Evolutionary conservation across 108 stramenopile species (phyloP), one percentile per base, ranked within the genome.

Genomic region (Skeletonema menzelii): DNA sequence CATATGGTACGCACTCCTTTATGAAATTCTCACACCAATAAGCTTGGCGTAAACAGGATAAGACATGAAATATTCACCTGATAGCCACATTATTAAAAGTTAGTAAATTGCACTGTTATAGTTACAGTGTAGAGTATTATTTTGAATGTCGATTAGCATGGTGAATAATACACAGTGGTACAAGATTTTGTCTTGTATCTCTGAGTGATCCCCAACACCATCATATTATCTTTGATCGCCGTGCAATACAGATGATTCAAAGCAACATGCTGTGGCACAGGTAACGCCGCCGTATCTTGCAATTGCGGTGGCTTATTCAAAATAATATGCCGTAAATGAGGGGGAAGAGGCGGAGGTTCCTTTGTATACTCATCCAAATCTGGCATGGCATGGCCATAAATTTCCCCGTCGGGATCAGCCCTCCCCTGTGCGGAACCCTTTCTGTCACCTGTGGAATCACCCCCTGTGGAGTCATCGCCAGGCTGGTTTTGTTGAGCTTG

Each of bases 291-390:
- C 19, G 97, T 93, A 83, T 99, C 97, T 55, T 89, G 86, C 59
- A 91, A 65, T 71, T 92, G 91, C 5, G 95, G 92, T 6, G 93
- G 92, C 67, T 98, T 98, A 78, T 99, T 99, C 65, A 99, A 84
- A 74, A 98, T 97, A 59, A 99, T 98, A 79, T 98, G 98, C 12
- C 98, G 78, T 79, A 99, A 85, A 76, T 99, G 99, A 15, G 99
- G 98, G 8, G 99, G 99, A 10, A 99, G 95, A n/a, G 97, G 96
- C n/a, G 98, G 99, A 8, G 99, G 99, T 79, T 99, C 99, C 76
- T 99, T 99, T 38, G 97, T 96, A 84, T 98, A 99, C 60, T 97
- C 96, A 78, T 98, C 98, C 65, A 97, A 66, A 83, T 98, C 99
- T 1, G 98, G 99, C 74, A 91, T 94, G 67, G 72, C 75, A 61